phyloP scores from a whole-genome alignment of 805 yeast genomes.

The Lachancea thermotolerans region DNA sequence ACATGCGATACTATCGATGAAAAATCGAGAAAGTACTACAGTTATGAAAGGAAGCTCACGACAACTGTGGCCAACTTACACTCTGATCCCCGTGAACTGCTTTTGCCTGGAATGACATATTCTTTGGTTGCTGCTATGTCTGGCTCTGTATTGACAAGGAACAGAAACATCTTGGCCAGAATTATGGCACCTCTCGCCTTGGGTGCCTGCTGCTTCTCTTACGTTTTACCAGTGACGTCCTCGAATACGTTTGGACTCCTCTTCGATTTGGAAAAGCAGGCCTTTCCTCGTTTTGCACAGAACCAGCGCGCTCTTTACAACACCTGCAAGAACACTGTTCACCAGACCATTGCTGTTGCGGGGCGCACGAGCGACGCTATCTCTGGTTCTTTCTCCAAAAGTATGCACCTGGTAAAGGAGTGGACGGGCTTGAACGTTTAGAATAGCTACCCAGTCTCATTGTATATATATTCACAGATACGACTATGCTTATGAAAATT shows the following conservation, averaged over 20 bases:
- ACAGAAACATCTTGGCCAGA: constrained; percentile 42
- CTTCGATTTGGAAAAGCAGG: constrained; percentile 43
- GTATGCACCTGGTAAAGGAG: constrained; percentile 10
- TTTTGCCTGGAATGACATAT: constrained; percentile 52
- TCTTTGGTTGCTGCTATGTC: constrained; percentile 49
- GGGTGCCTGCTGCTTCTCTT: constrained; percentile 46
- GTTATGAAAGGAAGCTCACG: constrained; percentile 46
- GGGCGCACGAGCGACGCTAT: neutral
- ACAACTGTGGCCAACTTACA: constrained; percentile 47
- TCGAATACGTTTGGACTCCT: constrained; percentile 40
- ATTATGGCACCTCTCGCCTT: constrained; percentile 44
- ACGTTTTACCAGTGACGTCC: constrained; percentile 55
- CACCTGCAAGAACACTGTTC: constrained; percentile 1
- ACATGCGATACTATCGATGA: constrained; percentile 35
- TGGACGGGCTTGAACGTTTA: constrained; percentile 22
- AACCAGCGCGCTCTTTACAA: constrained; percentile 19
- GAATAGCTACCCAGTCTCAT: neutral
- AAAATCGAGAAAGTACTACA: constrained; percentile 38
- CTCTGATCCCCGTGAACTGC: constrained; percentile 44
- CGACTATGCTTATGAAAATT: neutral
- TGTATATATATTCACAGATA: too few relatives aligned
- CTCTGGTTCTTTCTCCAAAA: constrained; percentile 1
- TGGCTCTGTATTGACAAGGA: constrained; percentile 55
- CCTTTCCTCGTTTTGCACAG: constrained; percentile 21
- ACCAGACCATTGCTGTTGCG: constrained; percentile 1